Evolutionary conservation across 2,329 filamentous ascomycete genomes (phyloP).

Genomic region (Fusarium globosum): DNA sequence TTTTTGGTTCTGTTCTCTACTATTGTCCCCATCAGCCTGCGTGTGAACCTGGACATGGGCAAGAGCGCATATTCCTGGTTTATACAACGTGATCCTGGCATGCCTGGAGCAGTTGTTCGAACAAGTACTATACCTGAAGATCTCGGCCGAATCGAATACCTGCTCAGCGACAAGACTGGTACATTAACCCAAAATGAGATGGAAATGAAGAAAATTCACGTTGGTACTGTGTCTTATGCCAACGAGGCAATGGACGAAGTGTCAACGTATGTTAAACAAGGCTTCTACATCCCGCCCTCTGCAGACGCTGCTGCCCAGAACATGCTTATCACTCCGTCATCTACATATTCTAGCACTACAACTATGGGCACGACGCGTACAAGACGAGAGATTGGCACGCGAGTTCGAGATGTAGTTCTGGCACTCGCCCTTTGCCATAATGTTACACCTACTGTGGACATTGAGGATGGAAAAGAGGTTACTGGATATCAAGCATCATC

Average conservation of each 20-base stretch:
- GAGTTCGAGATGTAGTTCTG: constrained; percentile 92
- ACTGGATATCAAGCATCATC: constrained; percentile 97
- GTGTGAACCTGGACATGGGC: constrained; percentile 96
- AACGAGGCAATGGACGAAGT: constrained; percentile 99
- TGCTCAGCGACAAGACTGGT: constrained; percentile 98
- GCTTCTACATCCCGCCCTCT: constrained; percentile 70
- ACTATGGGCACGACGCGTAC: constrained; percentile 79
- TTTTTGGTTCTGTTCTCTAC: constrained; percentile 99
- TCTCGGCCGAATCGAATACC: constrained; percentile 92
- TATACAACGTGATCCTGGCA: constrained; percentile 90
- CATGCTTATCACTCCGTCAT: constrained; percentile 79
- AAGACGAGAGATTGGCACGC: constrained; percentile 89
- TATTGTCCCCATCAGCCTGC: constrained; percentile 95
- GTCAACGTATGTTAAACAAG: constrained; percentile 83
- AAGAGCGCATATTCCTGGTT: constrained; percentile 97
- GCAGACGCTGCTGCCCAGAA: constrained; percentile 57
- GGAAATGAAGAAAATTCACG: constrained; percentile 99
- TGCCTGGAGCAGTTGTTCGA: constrained; percentile 90
- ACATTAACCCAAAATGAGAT: constrained; percentile 98
- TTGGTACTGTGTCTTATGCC: constrained; percentile 97
- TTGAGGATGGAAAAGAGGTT: constrained; percentile 78
- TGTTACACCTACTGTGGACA: constrained; percentile 85
- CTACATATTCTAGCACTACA: constrained; percentile 70
- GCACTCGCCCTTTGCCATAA: constrained; percentile 96
- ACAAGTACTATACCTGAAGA: constrained; percentile 99